A percentile compares a stretch with the other conserved stretches of the same genome.
Evolutionary conservation across 129 eudicot genomes (phyloP).

Genomic region (carrot (Daucus carota)): DNA sequence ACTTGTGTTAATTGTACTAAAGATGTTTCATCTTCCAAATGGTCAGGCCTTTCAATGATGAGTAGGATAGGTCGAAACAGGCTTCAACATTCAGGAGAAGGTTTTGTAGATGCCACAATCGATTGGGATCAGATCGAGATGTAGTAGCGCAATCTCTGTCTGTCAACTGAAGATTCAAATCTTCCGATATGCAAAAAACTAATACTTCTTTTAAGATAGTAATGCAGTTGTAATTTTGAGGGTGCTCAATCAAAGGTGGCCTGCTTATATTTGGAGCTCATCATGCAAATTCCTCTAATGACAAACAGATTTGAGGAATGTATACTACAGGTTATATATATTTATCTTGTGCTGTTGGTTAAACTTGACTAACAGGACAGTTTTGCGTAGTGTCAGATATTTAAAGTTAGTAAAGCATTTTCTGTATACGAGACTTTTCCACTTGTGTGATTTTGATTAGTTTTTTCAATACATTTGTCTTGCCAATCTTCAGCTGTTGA

Average conservation of each 20-base stretch:
- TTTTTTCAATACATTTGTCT: too few species aligned
- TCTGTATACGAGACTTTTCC: too few species aligned
- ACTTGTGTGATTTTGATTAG: too few species aligned
- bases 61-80: slow-evolving; percentile 31
- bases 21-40: background rate
- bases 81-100: slow-evolving; percentile 21
- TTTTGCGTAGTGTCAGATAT: too few species aligned
- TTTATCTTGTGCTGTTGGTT: too few species aligned
- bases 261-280: background rate
- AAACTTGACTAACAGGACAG: too few species aligned
- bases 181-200: background rate
- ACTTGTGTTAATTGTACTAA: too few species aligned
- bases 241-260: background rate
- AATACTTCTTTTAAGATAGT: background rate
- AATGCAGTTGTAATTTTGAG: background rate
- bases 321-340: too few species aligned
- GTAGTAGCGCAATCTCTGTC: background rate
- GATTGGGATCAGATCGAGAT: slow-evolving; percentile 41
- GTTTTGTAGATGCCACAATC: slow-evolving; percentile 27
- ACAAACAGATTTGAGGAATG: background rate
- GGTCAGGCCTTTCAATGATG: slow-evolving; percentile 56
- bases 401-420: too few species aligned
- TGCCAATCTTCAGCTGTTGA: too few species aligned
- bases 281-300: background rate
- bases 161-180: background rate